Base-by-base conservation (phyloP, 345 rosid species). In the Firmiana major region DNA sequence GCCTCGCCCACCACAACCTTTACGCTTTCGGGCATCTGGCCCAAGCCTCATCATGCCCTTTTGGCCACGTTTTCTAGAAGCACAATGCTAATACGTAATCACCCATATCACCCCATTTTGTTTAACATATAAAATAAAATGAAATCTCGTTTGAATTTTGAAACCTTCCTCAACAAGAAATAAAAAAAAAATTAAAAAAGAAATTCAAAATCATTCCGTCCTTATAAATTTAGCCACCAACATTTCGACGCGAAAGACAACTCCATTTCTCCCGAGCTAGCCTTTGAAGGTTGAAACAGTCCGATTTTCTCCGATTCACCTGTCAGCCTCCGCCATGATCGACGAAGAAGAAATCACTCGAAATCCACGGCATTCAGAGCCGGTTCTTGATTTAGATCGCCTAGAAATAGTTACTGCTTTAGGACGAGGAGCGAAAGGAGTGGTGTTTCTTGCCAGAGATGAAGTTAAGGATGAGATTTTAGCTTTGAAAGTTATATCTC, bases 341-440 rank as follows among this genome's bases (percentile, higher is more conserved):
- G 63, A 58, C 78, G 74, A 78, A 71, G 81, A 78, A 13, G 19
- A 22, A 54, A 45, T 19, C 31, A 3, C 2, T 13, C 51, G 7
- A 34, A 21, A 16, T 16, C 63, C 62, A 65, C 78, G 55, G 3
- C 36, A 63, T 12, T 28, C 49, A 31, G 77, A 83, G 63, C 88
- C 85, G 1, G 57, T 38, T 63, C 63, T 94, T 15, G 84, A 85
- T 65, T 74, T 93, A 15, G 80, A 80, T 24, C 74, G 78, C 4
- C 75, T 95, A 3, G 81, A 75, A 53, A 90, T 89, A n/a, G 74
- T 90, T 21, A 82, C 91, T 21, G 87, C 92, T 11, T 75, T 93
- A 1, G 99, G 99, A 7, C 90, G 94, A 17, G 98, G 99, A 10
- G 99, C 98, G 7, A 95, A 92, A 73, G 98, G 99, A 42, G 97